Evolutionary conservation across 139 green algal species (phyloP).

Genomic region (Tetradesmus obliquus): DNA sequence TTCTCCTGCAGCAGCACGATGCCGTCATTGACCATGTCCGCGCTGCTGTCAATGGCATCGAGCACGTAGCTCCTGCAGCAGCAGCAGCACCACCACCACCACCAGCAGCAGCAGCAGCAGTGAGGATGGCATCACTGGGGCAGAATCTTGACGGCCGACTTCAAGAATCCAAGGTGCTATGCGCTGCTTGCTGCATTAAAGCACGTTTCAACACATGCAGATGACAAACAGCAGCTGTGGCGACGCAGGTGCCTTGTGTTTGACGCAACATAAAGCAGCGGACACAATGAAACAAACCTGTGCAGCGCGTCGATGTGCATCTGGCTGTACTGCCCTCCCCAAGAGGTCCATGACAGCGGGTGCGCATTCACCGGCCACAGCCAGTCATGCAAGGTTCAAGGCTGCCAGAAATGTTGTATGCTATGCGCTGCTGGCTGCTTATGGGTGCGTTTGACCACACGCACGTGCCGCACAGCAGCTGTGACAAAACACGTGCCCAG

Average conservation of each 20-base stretch:
- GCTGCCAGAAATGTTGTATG: too few relatives aligned
- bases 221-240: too few relatives aligned
- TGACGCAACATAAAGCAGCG: too few relatives aligned
- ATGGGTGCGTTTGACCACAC: not conserved
- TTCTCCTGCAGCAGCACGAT: slow-evolving; percentile 43
- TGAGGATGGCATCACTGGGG: too few relatives aligned
- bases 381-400: slow-evolving; percentile 62
- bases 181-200: too few relatives aligned
- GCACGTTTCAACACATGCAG: too few relatives aligned
- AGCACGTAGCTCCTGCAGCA: slow-evolving; percentile 58
- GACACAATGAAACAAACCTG: not conserved
- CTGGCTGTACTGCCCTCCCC: slow-evolving; percentile 46
- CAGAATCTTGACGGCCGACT: too few relatives aligned
- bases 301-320: slow-evolving; percentile 60
- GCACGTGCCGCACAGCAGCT: not conserved
- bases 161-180: too few relatives aligned
- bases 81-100: not conserved
- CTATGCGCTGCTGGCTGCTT: not conserved
- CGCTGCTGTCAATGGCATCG: slow-evolving; percentile 62
- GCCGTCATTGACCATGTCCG: slow-evolving; percentile 59
- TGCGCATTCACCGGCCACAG: slow-evolving; percentile 67
- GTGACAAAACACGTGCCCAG: not conserved
- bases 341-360: slow-evolving; percentile 60
- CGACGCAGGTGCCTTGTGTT: too few relatives aligned
- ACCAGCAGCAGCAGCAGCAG: not conserved